Base-by-base conservation (phyloP, 352 stramenopile genomes). In the Globisporangium middletonii region DNA sequence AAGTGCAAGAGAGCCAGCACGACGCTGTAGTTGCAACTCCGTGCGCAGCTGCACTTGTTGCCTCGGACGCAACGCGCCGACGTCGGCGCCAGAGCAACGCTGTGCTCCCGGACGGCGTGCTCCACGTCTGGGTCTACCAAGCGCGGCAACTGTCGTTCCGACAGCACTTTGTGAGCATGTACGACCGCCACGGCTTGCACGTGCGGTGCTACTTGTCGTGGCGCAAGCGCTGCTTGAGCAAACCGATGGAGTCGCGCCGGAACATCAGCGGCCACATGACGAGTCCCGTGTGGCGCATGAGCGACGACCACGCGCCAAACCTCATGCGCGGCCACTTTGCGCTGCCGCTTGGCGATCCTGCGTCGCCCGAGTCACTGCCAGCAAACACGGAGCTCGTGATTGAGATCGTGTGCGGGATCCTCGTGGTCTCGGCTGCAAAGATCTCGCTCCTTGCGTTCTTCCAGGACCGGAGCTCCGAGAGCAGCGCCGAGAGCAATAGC, bases 61-160 rank as follows among this genome's bases (percentile, higher is more conserved):
- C 38, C 4, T 33, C 6, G 15, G 42, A 27, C 41, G 15, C 38
- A 16, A 42, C 47, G 27, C 49, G 18, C 7, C 49, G 28, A 7
- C 56, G 56, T 4, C 56, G 56, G 5, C 48, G 49, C 9, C 38
- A 37, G 41, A 62, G 57, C 41, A 62, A 43, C 50, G 57, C 57
- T 13, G 33, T 60, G 13, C 38, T 73, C 28, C 67, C 67, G 5
- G 63, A 73, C 2, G 67, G 67, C 6, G 57, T 57, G 43, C 58
- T 88, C 44, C 71, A 79, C 44, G 60, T 86, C 15, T 80, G 73
- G 65, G 69, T 86, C 6, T 84, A 78, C 50, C 65, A 83, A 53
- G 75, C 75, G 26, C 64, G 70, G 3, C 69, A 73, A 2, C 65
- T 88, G n/a, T 52, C 59, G 13, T 62, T 73, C 28, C 71, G 74